Percentiles rank a stretch among this genome's conserved stretches.
Evolutionary conservation across 106 monocot species (phyloP).

Genomic region (Amphibolis antarctica): DNA sequence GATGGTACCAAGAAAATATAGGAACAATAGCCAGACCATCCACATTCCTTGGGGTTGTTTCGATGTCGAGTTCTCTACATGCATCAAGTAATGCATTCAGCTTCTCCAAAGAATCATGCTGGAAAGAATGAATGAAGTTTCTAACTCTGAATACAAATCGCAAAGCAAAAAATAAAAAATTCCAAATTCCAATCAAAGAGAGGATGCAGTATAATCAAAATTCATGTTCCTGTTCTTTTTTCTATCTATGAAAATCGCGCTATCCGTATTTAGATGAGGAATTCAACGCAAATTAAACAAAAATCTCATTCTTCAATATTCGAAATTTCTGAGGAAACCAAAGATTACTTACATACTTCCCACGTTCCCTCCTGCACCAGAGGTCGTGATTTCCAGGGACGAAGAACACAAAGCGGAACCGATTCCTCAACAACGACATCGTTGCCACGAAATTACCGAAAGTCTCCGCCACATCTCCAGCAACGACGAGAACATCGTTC

Average conservation of each 20-base stretch:
- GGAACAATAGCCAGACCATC: conserved; percentile 64
- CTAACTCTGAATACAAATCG: neutral
- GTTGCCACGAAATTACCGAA: conserved; percentile 38
- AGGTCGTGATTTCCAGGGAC: conserved; percentile 81
- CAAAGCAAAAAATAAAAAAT: neutral
- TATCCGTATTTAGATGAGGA: no score
- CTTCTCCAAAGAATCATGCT: conserved; percentile 80
- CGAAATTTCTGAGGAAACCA: no score
- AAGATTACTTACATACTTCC: conserved; percentile 31
- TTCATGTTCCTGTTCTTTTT: no score
- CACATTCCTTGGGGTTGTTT: conserved; percentile 45
- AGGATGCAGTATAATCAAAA: no score
- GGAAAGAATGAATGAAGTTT: conserved; percentile 14
- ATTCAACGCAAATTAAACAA: neutral
- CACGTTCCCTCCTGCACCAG: conserved; percentile 60
- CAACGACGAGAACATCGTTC: conserved; percentile 53
- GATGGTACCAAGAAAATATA: conserved; percentile 76
- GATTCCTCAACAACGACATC: conserved; percentile 40
- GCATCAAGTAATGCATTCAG: conserved; percentile 69
- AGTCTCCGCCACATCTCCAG: conserved; percentile 75
- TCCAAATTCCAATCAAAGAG: neutral
- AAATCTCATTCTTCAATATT: no score
- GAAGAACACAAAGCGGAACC: conserved; percentile 50
- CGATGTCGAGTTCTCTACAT: conserved; percentile 59
- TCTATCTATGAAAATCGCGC: no score